Base-by-base conservation (phyloP, 129 eudicot species). In the Flaveria linearis region DNA sequence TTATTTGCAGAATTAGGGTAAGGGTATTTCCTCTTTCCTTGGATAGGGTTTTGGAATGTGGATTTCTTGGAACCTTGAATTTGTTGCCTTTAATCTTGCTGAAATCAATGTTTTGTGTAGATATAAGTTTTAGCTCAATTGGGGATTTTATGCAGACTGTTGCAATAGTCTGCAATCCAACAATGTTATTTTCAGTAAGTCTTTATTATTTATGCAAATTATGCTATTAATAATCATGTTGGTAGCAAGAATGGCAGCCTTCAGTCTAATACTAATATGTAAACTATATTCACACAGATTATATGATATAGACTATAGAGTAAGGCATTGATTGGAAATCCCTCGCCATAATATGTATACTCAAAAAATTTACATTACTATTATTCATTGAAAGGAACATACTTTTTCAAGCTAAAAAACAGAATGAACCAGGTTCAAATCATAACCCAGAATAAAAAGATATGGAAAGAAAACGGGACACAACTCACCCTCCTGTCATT, bases 61-160 rank as follows among this genome's bases (percentile, higher is more conserved):
- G n/a, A n/a, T n/a, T n/a, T n/a, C n/a, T n/a, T n/a, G n/a, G n/a
- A n/a, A n/a, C n/a, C n/a, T n/a, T n/a, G n/a, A n/a, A n/a, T n/a
- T n/a, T n/a, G n/a, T n/a, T n/a, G n/a, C n/a, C n/a, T n/a, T n/a
- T n/a, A n/a, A n/a, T n/a, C n/a, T n/a, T n/a, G n/a, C n/a, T n/a
- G n/a, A n/a, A n/a, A n/a, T n/a, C n/a, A n/a, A n/a, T n/a, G n/a
- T n/a, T n/a, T n/a, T n/a, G n/a, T n/a, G n/a, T n/a, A n/a, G n/a
- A n/a, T n/a, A n/a, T n/a, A n/a, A n/a, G n/a, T n/a, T n/a, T n/a
- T n/a, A n/a, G n/a, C n/a, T n/a, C n/a, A n/a, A n/a, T n/a, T n/a
- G n/a, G n/a, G n/a, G n/a, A n/a, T n/a, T n/a, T n/a, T n/a, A 93
- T 93, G 68, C 98, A 93, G 49, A 91, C 98, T 67, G 98, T 93